Evolutionary conservation across 345 rosid species (phyloP), one percentile per base, ranked within the genome.

Genomic region (Draba incana): DNA sequence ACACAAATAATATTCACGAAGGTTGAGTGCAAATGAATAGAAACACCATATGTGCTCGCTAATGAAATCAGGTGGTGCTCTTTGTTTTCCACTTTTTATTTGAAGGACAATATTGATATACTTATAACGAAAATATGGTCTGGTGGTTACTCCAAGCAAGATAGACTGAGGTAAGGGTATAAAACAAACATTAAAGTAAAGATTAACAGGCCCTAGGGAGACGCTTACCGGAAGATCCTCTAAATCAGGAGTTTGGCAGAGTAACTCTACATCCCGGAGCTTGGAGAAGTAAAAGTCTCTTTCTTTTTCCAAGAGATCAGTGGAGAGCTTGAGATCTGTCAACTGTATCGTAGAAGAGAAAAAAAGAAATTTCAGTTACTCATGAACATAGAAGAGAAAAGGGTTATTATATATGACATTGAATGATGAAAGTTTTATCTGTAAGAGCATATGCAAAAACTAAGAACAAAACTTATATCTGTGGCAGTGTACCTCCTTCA

Each of bases 281-380:
- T 94, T 94, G 8, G 91, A 82, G 76, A 86, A 81, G 90, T 94
- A 94, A 75, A 94, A 94, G 68, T 94, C 95, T 72, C 96, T 84
- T 72, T 94, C 99, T 70, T 94, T 91, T 70, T 85, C 97, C 83
- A 86, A 70, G 70, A 77, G 77, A 66, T 89, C 89, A 62, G 81
- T 72, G 8, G 95, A 84, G 57, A 94, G 82, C 82, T 91, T 91
- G 48, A 91, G 87, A 66, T 91, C 95, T n/a, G 91, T 49, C 51
- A 94, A 46, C 99, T 91, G 82, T 64, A 61, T 35, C 4, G 13
- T 27, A 43, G 12, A 42, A 50, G 44, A 67, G 33, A 3, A 7
- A 13, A 20, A 62, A 23, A 4, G 45, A 31, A 35, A 13, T 44
- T 44, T 54, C 72, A 53, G 20, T 64, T 50, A 52, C 57, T 49